Evolutionary conservation across 2,329 filamentous ascomycete genomes (phyloP).

Genomic region (Diaporthe eres): DNA sequence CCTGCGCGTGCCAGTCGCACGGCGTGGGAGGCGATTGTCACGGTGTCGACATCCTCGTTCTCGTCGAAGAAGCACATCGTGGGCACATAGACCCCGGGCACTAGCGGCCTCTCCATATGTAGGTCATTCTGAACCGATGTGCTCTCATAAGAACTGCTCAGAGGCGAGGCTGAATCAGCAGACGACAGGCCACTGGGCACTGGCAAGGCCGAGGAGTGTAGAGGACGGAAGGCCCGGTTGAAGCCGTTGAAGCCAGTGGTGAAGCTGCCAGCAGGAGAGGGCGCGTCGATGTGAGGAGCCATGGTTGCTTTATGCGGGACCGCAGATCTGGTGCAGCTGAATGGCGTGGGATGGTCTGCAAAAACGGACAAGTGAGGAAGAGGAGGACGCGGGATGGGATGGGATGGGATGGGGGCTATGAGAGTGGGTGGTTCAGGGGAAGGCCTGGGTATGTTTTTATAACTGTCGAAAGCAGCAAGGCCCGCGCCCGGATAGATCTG

Average conservation of each 20-base stretch:
- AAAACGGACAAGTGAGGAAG: neutral
- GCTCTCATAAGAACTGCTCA: constrained; percentile 60
- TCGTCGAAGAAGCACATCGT: constrained; percentile 81
- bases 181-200: constrained; percentile 46
- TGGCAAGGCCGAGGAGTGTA: constrained; percentile 51
- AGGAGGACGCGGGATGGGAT: constrained; percentile 19
- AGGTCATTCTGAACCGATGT: constrained; percentile 52
- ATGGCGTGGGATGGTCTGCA: constrained; percentile 33
- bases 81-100: constrained; percentile 77
- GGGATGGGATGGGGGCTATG: constrained; percentile 5
- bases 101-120: constrained; percentile 54
- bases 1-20: constrained; percentile 81
- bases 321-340: constrained; percentile 23
- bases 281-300: constrained; percentile 63
- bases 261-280: constrained; percentile 62
- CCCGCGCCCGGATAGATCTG: neutral
- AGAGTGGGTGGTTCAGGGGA: neutral
- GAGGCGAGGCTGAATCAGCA: constrained; percentile 52
- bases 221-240: constrained; percentile 49
- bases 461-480: constrained; percentile 15
- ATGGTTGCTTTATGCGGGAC: constrained; percentile 48
- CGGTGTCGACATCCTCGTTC: constrained; percentile 76
- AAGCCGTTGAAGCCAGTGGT: constrained; percentile 57
- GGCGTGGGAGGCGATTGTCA: constrained; percentile 71
- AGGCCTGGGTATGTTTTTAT: constrained; percentile 33